Conservation (phyloP, 1,284 basidiomycete genomes). For the Veloporphyrellus conicus region DNA sequence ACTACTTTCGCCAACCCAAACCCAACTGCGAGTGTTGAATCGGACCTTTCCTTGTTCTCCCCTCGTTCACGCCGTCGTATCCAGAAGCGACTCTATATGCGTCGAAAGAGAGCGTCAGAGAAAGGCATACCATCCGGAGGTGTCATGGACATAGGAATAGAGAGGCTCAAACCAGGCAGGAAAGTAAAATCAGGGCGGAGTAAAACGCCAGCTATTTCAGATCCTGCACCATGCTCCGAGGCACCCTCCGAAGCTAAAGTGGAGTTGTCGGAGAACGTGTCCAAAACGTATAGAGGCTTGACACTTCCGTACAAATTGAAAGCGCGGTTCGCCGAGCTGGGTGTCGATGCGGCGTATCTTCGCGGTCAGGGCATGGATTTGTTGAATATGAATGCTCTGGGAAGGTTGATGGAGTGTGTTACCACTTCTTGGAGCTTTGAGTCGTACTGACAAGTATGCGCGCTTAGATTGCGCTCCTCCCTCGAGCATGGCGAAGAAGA, state of each 20-base stretch:
- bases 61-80: conserved; percentile 53
- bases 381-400: conserved; percentile 45
- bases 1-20: conserved; percentile 6
- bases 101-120: conserved; percentile 54
- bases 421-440: not conserved
- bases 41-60: conserved; percentile 35
- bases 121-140: conserved; percentile 1
- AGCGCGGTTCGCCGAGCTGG: conserved; percentile 38
- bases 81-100: conserved; percentile 66
- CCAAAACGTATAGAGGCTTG: conserved; percentile 31
- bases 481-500: conserved; percentile 15
- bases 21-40: conserved; percentile 5
- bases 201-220: conserved; percentile 1
- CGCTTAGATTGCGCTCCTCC: conserved; percentile 13
- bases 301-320: conserved; percentile 46
- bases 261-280: conserved; percentile 12
- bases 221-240: conserved; percentile 11
- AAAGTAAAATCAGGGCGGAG: conserved; percentile 22
- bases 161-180: conserved; percentile 29
- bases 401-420: conserved; percentile 40
- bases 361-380: conserved; percentile 43
- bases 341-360: conserved; percentile 43
- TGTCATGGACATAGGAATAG: conserved; percentile 5
- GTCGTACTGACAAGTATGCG: not conserved
- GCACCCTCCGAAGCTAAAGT: conserved; percentile 10